These are phyloP conservation scores for Vitis labrusca DNA, from an alignment of 164 flowering plant species.

Conservation along the genomic window DNA sequence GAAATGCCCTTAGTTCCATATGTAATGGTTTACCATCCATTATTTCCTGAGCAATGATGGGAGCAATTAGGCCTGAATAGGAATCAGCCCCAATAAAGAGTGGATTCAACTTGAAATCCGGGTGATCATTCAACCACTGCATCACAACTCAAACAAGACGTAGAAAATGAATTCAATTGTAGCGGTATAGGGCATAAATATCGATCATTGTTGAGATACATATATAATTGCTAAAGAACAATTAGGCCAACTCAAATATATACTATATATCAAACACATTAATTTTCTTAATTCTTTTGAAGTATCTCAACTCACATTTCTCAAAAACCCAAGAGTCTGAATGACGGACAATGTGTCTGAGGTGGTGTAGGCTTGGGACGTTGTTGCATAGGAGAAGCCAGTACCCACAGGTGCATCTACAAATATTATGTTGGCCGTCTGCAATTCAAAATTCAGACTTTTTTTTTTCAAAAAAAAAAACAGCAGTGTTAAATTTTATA, in stretches of 20 bases:
- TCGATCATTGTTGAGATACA: too few species aligned
- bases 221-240: too few species aligned
- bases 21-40: too few species aligned
- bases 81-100: constrained; percentile 12
- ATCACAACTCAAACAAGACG: not conserved
- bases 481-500: not conserved
- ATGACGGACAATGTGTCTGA: constrained; percentile 12
- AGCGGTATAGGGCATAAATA: too few species aligned
- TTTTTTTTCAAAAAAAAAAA: not conserved
- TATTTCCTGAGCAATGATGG: not conserved
- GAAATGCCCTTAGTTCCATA: too few species aligned
- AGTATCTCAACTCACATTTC: constrained; percentile 13
- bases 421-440: constrained; percentile 46
- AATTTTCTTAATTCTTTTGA: too few species aligned
- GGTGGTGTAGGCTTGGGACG: constrained; percentile 3
- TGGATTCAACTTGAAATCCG: not conserved
- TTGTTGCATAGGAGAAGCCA: constrained; percentile 48
- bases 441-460: not conserved
- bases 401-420: constrained; percentile 51
- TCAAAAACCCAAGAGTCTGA: constrained; percentile 19
- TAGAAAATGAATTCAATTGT: not conserved
- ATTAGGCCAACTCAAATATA: too few species aligned
- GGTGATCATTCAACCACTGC: not conserved
- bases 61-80: not conserved
- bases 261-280: too few species aligned